Evolutionary conservation across 257 asterid species (phyloP), one percentile per base, ranked within the genome.

Genomic region (Linaria vulgaris): DNA sequence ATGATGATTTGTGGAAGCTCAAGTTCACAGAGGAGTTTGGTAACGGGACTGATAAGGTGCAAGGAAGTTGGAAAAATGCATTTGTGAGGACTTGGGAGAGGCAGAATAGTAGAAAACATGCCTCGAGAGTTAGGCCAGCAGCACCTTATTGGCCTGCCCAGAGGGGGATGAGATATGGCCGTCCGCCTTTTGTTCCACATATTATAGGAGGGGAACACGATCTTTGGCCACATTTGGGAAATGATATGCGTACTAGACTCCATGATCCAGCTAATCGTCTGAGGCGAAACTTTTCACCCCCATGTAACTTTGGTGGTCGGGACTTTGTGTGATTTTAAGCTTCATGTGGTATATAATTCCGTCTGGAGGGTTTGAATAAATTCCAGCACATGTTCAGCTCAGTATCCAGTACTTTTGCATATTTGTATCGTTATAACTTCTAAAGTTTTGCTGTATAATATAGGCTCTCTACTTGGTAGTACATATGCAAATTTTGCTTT

Each of bases 1-100:
- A 75, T 9, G 88, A 94, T 57, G 91, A 87, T 63, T 66, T 94
- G 68, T 94, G 99, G 99, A 81, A 70, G 82, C 59, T 73, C 67
- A 94, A 84, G 72, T 84, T 61, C 38, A 37, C 1, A 43, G 87
- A 84, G 74, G 82, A 85, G 63, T 84, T 87, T 43, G 74, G 80
- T 14, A 65, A 53, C 5, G 66, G 19, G 41, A 52, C 19, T 12
- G 62, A 61, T 0, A 79, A 60, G 43, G 82, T 55, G 23, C 65
- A 74, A 1, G 57, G 77, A 27, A 74, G 72, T 61, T 92, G 97
- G 99, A 92, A 85, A 74, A 76, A 64, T 56, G 85, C 78, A 16
- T 89, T 85, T 75, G 85, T 48, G 3, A 50, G 25, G 61, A 56
- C 43, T 7, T 81, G 85, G 87, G 73, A 67, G 48, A 56, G 71